Evolutionary conservation across 192 early-diverging fungal genomes (phyloP), one percentile per base, ranked within the genome.

Genomic region (Radiomyces spectabilis): DNA sequence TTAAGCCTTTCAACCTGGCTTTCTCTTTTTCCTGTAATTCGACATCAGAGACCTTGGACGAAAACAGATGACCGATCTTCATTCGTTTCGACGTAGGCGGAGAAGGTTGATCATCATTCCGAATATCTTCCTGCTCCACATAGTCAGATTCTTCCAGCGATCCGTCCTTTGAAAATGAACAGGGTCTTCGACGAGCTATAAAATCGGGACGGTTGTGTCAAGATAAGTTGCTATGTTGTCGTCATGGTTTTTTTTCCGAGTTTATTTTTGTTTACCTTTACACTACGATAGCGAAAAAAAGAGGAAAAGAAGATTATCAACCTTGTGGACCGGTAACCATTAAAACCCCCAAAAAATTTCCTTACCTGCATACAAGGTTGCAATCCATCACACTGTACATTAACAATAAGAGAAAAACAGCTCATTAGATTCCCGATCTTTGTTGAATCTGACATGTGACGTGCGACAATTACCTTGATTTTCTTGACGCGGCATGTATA

Each of bases 351-450:
- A 16, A 12, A 21, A 2, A 40, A 29, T 48, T 48, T 48, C 5
- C 31, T 13, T 52, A 52, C 50, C 50, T 52, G 50, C 50, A 52
- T 52, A 31, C 50, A 52, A 10, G 50, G 50, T 8, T 52, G n/a
- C 15, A 52, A n/a, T 37, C 50, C 50, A 39, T 52, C 50, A 39
- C 50, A 52, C 50, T 48, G 27, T 15, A 18, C 25, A 48, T 27
- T 0, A 21, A 48, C 24, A 48, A 48, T 9, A 27, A 48, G 15
- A 26, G 10, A 26, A n/a, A 1, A 9, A 12, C 10, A 15, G 7
- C 9, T 44, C 8, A 31, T 27, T 29, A 48, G 27, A 48, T 13
- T 13, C 33, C 33, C 33, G 6, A 8, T 13, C 33, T 35, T 35
- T 35, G 33, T 35, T 35, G 5, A 35, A 8, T 35, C n/a, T n/a